phyloP scores from a whole-genome alignment of 148 eudicot genomes.

The Agrostemma githago region DNA sequence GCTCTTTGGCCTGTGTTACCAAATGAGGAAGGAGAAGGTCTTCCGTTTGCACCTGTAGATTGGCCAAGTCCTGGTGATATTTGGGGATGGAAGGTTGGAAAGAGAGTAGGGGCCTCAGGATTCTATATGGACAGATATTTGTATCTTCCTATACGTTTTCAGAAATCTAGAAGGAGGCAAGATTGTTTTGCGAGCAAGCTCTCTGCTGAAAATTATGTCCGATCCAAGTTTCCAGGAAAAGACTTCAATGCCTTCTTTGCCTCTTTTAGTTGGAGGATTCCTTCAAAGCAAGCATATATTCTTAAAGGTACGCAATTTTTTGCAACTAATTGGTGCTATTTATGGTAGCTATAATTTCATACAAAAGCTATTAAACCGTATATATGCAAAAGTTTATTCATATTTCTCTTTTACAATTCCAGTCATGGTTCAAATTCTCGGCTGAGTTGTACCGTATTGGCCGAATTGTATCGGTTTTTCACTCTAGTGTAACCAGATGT shows the following conservation, averaged over 20 bases:
- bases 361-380: background rate
- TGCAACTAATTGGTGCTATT: background rate
- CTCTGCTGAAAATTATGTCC: conserved; percentile 47
- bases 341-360: background rate
- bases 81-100: conserved; percentile 82
- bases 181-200: conserved; percentile 56
- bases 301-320: conserved; percentile 42
- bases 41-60: conserved; percentile 73
- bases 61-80: conserved; percentile 73
- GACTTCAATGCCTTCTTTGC: conserved; percentile 58
- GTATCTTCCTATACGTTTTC: conserved; percentile 54
- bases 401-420: background rate
- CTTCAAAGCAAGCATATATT: conserved; percentile 34
- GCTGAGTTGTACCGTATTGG: too few species aligned
- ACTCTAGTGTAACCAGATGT: too few species aligned
- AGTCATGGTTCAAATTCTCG: background rate
- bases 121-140: conserved; percentile 66
- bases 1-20: conserved; percentile 59
- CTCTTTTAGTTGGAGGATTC: conserved; percentile 76
- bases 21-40: conserved; percentile 53
- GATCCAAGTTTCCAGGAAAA: conserved; percentile 41
- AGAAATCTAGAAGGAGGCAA: conserved; percentile 24
- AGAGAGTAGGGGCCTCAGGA: conserved; percentile 48
- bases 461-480: too few species aligned
- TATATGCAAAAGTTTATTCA: background rate